phyloP scores from a whole-genome alignment of 768 basidiomycete genomes.

The Boletus fagicola region DNA sequence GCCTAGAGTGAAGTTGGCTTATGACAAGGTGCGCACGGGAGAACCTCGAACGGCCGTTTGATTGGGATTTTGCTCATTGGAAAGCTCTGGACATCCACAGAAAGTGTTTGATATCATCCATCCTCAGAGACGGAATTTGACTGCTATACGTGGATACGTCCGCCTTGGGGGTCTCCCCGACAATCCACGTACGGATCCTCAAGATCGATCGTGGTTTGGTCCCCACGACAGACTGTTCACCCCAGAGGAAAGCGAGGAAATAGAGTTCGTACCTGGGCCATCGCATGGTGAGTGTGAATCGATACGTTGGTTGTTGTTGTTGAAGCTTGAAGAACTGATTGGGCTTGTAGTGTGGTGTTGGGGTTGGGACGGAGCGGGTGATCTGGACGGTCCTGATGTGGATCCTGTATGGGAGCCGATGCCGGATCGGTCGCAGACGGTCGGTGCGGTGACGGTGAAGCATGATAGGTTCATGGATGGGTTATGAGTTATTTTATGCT shows the following conservation, averaged over 20 bases:
- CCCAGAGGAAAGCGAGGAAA: conserved; percentile 74
- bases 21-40: conserved; percentile 65
- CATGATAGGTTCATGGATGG: conserved; percentile 54
- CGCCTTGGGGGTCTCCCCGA: conserved; percentile 97
- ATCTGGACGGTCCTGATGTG: conserved; percentile 95
- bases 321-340: not conserved
- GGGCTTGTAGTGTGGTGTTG: conserved; percentile 96
- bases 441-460: conserved; percentile 63
- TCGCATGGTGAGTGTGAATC: conserved; percentile 59
- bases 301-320: too few relatives aligned
- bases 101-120: conserved; percentile 95
- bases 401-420: conserved; percentile 95
- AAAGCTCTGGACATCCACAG: conserved; percentile 39
- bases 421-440: conserved; percentile 58
- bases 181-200: conserved; percentile 93
- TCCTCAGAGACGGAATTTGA: conserved; percentile 84
- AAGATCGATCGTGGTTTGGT: conserved; percentile 97
- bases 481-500: conserved; percentile 15
- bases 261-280: conserved; percentile 80
- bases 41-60: not conserved
- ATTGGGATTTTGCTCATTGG: conserved; percentile 2
- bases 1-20: conserved; percentile 92
- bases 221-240: conserved; percentile 95
- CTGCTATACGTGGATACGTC: conserved; percentile 91
- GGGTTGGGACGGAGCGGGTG: conserved; percentile 99